A percentile compares a stretch with the other conserved stretches of the same genome.
Conservation (phyloP, 75 land plant genomes). For the Selaginella moellendorffii region DNA sequence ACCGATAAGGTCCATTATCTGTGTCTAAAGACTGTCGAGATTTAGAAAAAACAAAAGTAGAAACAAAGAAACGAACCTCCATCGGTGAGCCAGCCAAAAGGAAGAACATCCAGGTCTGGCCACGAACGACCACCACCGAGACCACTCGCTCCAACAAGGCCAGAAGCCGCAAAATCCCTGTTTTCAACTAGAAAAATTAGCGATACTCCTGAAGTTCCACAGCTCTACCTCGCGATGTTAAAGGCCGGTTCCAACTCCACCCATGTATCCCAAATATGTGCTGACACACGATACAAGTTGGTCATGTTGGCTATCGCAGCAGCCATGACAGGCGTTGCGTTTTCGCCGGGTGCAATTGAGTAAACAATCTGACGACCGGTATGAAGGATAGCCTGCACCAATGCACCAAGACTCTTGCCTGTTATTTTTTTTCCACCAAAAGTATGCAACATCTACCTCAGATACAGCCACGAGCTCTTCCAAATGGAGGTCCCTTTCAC, state of each 20-base stretch:
- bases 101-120: constrained; percentile 5
- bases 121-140: constrained; percentile 3
- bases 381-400: background rate
- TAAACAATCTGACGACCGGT: constrained; percentile 4
- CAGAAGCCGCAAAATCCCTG: constrained; percentile 2
- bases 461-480: background rate
- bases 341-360: background rate
- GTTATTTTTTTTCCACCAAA: background rate
- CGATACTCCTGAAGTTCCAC: background rate
- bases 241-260: background rate
- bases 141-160: constrained; percentile 1
- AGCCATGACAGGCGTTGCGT: background rate
- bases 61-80: background rate
- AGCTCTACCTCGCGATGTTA: constrained; percentile 2
- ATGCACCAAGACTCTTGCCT: background rate
- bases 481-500: background rate
- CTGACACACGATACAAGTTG: background rate
- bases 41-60: too few relatives aligned
- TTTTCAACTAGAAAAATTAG: background rate
- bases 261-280: constrained; percentile 4
- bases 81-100: constrained; percentile 6
- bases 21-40: background rate
- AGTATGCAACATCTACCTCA: background rate
- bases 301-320: constrained; percentile 3
- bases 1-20: background rate